phyloP scores from a whole-genome alignment of 108 stramenopile species.

The Fragilaria crotonensis region DNA sequence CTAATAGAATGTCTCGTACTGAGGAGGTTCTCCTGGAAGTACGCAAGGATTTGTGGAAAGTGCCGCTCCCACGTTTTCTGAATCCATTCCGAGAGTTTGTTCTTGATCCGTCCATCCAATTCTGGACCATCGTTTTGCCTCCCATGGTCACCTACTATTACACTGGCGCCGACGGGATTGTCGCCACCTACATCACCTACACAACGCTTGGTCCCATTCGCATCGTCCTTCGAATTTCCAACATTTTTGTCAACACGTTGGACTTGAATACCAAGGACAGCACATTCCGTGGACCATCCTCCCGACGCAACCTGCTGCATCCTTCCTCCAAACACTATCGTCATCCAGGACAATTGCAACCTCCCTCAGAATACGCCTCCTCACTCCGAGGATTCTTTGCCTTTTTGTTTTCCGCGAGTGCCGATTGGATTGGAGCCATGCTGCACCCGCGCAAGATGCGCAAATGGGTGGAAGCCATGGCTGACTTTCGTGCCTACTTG shows the following conservation, averaged over 20 bases:
- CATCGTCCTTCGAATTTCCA: background rate
- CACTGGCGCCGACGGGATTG: background rate
- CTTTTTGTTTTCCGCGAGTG: background rate
- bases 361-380: background rate
- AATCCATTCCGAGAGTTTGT: background rate
- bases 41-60: background rate
- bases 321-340: background rate
- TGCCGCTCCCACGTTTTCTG: background rate
- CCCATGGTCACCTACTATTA: background rate
- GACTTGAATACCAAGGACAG: background rate
- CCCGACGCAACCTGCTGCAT: background rate
- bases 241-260: background rate
- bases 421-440: background rate
- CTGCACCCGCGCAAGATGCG: background rate
- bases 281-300: background rate
- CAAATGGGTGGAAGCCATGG: conserved; percentile 21
- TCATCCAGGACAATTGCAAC: background rate
- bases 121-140: background rate
- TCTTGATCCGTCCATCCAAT: background rate
- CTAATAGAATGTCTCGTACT: no score
- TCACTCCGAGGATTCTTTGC: background rate
- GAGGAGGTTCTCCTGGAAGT: no score
- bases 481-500: conserved; percentile 19
- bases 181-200: background rate
- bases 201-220: background rate